Evolutionary conservation across 192 early-diverging fungal genomes (phyloP).

Genomic region (Mortierella claussenii): DNA sequence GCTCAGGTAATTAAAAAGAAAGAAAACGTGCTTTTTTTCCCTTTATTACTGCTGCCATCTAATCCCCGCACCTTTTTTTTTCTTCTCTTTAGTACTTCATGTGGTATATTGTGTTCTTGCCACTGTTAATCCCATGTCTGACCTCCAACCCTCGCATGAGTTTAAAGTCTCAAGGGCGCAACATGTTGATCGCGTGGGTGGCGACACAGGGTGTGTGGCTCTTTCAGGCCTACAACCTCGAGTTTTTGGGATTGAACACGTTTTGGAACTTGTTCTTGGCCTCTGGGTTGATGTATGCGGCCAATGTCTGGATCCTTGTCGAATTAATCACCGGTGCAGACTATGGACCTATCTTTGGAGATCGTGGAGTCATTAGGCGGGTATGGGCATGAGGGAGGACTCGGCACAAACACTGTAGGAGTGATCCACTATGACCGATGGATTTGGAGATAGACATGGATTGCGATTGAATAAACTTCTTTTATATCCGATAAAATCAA

Average conservation of each 20-base stretch:
- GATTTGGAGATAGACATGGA: too few relatives aligned
- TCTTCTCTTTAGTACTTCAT: constrained; percentile 86
- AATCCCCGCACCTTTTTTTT: too few relatives aligned
- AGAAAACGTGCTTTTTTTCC: not conserved
- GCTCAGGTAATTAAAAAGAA: constrained; percentile 73
- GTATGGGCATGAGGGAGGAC: constrained; percentile 56
- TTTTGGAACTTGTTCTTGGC: constrained; percentile 81
- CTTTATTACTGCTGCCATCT: not conserved
- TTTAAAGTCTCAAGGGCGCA: constrained; percentile 18
- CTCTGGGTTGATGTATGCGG: constrained; percentile 74
- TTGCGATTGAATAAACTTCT: too few relatives aligned
- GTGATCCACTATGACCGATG: too few relatives aligned
- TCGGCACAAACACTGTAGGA: not conserved
- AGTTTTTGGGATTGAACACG: constrained; percentile 88
- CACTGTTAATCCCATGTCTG: constrained; percentile 79
- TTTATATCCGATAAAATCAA: too few relatives aligned
- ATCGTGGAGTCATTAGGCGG: constrained; percentile 57
- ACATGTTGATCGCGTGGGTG: constrained; percentile 35
- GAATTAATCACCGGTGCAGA: constrained; percentile 59
- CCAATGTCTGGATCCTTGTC: constrained; percentile 79
- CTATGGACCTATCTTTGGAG: constrained; percentile 62
- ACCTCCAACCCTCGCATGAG: constrained; percentile 28
- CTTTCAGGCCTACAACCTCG: constrained; percentile 85
- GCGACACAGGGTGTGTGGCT: constrained; percentile 85
- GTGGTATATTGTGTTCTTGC: constrained; percentile 97